Conservation (phyloP, 257 asterid genomes). For the Echium plantagineum region DNA sequence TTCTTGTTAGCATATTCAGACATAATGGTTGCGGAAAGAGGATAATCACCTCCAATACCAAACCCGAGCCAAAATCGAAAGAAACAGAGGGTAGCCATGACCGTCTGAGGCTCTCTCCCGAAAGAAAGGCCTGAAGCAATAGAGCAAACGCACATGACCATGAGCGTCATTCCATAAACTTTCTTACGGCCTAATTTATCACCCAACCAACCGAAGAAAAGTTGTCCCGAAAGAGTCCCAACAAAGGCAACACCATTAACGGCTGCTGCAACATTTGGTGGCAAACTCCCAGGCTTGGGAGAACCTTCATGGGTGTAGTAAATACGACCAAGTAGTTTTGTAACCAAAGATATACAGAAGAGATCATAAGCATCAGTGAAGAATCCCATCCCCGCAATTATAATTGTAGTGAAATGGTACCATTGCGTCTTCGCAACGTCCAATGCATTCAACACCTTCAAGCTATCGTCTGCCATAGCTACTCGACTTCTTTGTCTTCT, state of each 20-base stretch:
- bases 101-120: background rate
- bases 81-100: background rate
- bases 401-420: background rate
- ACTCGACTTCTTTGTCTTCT: too few relatives aligned
- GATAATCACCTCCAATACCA: background rate
- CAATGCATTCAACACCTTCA: background rate
- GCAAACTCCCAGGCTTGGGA: background rate
- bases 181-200: background rate
- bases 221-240: background rate
- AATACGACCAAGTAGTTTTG: background rate
- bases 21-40: background rate
- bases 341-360: background rate
- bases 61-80: background rate
- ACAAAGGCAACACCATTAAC: background rate
- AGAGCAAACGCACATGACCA: background rate
- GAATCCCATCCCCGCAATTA: background rate
- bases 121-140: background rate
- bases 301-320: background rate
- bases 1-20: background rate
- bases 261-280: background rate
- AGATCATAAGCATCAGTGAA: background rate
- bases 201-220: background rate
- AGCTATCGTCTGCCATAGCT: background rate
- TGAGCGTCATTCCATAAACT: background rate
- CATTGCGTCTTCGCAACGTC: background rate